Conservation (phyloP, 208 protist genomes). For the Acanthamoeba castellanii region DNA sequence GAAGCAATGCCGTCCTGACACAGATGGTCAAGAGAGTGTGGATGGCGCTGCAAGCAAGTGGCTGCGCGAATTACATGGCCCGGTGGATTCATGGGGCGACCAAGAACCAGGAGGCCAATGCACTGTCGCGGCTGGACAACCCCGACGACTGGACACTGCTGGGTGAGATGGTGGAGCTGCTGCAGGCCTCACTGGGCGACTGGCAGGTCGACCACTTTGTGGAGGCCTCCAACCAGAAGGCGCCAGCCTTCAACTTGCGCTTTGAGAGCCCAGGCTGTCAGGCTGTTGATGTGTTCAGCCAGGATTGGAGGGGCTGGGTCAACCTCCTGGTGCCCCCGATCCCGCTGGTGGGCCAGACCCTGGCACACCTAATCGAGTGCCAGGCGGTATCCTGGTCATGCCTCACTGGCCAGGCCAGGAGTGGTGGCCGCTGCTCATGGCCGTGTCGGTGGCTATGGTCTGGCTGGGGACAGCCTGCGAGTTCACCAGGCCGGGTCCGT, state of each 20-base stretch:
- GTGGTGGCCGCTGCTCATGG: not conserved
- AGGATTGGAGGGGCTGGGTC: not conserved
- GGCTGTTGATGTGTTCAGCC: not conserved
- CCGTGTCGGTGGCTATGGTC: not conserved
- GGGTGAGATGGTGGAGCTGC: not conserved
- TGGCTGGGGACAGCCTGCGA: not conserved
- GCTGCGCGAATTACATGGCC: no score
- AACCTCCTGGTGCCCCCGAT: constrained; percentile 24
- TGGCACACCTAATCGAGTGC: not conserved
- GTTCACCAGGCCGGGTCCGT: not conserved
- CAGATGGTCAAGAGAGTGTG: no score
- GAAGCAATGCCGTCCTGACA: no score
- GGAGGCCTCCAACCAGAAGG: not conserved
- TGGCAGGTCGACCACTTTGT: not conserved
- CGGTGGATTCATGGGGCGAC: no score
- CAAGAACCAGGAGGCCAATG: no score
- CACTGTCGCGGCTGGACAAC: not conserved
- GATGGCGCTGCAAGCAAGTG: no score
- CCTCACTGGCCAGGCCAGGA: not conserved
- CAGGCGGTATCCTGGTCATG: not conserved
- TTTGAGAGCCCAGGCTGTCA: not conserved
- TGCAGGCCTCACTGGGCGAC: not conserved
- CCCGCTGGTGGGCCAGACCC: not conserved
- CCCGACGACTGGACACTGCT: not conserved
- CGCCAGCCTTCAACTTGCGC: not conserved